phyloP scores from a whole-genome alignment of 163 green algal genomes.

The Coccomyxa subellipsoidea region DNA sequence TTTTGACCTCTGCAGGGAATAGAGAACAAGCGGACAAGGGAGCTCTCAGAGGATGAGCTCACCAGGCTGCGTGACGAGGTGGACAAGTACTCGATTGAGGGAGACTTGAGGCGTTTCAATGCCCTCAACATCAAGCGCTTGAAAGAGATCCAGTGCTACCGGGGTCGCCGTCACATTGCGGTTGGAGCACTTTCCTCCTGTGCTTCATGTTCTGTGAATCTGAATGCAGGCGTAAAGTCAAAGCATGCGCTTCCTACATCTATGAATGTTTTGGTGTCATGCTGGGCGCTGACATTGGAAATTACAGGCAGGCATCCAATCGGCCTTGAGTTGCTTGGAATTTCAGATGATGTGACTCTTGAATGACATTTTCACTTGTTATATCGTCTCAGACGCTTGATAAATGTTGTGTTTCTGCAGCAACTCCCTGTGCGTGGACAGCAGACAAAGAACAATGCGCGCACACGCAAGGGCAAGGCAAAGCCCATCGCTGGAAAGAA shows the following conservation, averaged over 20 bases:
- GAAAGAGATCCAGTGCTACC: conserved; percentile 91
- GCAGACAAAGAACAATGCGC: conserved; percentile 95
- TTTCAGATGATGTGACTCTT: neutral
- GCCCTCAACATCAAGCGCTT: conserved; percentile 89
- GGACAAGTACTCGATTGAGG: conserved; percentile 94
- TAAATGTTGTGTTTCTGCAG: conserved; percentile 28
- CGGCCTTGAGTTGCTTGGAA: neutral
- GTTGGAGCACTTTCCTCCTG: conserved; percentile 32
- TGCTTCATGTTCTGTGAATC: neutral
- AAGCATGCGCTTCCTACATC: neutral
- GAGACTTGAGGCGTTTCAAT: conserved; percentile 86
- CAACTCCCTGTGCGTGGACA: conserved; percentile 88
- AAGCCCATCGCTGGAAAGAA: conserved; percentile 7
- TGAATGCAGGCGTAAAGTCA: neutral
- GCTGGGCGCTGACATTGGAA: neutral
- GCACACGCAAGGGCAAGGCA: conserved; percentile 79
- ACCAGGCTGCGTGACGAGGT: conserved; percentile 90
- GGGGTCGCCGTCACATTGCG: conserved; percentile 81
- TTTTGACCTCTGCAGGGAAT: conserved; percentile 71
- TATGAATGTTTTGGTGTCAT: neutral
- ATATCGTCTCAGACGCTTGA: neutral
- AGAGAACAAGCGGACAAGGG: conserved; percentile 95
- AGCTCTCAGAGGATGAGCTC: conserved; percentile 96
- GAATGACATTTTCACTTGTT: neutral
- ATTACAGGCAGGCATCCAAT: neutral